phyloP scores from a whole-genome alignment of 257 asterid species.

The Cynanchum wilfordii region DNA sequence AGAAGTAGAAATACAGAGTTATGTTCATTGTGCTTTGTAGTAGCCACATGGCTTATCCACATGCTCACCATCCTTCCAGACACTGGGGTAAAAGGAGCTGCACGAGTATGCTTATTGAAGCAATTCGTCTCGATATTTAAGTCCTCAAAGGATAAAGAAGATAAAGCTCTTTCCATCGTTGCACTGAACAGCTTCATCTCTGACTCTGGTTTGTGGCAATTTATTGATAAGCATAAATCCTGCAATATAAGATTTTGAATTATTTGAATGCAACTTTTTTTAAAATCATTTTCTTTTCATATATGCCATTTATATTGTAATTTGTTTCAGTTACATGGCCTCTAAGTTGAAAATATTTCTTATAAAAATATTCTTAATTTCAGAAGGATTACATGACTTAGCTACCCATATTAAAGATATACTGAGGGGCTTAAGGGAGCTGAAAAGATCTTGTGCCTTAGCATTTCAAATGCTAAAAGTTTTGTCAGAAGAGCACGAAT shows the following conservation, averaged over 20 bases:
- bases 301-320: neutral
- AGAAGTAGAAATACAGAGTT: constrained; percentile 48
- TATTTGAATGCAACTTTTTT: neutral
- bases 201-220: constrained; percentile 53
- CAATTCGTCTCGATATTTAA: constrained; percentile 59
- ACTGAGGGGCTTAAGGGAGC: constrained; percentile 65
- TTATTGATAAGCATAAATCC: neutral
- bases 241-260: neutral
- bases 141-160: constrained; percentile 48
- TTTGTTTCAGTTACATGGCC: neutral
- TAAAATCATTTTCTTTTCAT: neutral
- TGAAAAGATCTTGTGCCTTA: constrained; percentile 53
- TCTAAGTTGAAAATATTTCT: neutral
- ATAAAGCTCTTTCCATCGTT: constrained; percentile 68
- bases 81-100: constrained; percentile 75
- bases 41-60: constrained; percentile 70
- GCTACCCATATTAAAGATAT: constrained; percentile 58
- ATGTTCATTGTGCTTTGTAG: constrained; percentile 59
- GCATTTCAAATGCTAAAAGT: constrained; percentile 69
- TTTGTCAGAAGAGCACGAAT: constrained; percentile 65
- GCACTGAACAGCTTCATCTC: constrained; percentile 64
- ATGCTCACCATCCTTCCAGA: constrained; percentile 74
- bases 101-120: constrained; percentile 67
- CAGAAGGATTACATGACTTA: constrained; percentile 71
- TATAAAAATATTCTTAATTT: constrained; percentile 11